A percentile compares a stretch with the other conserved stretches of the same genome.
Evolutionary conservation across 2,329 filamentous ascomycete species (phyloP).

Genomic region (Pseudodiploospora longispora): DNA sequence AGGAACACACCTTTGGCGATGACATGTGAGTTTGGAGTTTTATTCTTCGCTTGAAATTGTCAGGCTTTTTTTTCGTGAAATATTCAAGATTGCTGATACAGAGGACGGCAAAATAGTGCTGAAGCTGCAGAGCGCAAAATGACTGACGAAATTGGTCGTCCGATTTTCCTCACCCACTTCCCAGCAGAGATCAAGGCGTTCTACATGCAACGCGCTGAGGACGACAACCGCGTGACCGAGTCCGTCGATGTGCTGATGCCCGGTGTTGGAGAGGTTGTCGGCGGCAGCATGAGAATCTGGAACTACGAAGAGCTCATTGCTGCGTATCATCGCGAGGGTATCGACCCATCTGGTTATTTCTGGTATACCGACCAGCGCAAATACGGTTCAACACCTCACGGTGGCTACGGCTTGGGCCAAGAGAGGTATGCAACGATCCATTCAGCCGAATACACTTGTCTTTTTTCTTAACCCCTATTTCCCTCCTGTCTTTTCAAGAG

Average conservation of each 20-base stretch:
- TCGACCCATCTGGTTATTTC: constrained; percentile 78
- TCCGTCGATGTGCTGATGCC: constrained; percentile 80
- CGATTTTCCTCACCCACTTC: constrained; percentile 95
- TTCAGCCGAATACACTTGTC: not conserved
- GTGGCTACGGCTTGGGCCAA: constrained; percentile 83
- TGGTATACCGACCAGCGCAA: constrained; percentile 97
- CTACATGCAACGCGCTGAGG: constrained; percentile 86
- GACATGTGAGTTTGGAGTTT: constrained; percentile 51
- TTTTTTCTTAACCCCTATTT: not conserved
- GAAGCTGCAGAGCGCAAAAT: constrained; percentile 80
- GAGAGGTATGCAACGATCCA: constrained; percentile 46
- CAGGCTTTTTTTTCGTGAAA: not conserved
- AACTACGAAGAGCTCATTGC: constrained; percentile 79
- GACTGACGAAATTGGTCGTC: constrained; percentile 90
- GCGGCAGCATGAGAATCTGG: constrained; percentile 90
- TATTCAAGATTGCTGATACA: not conserved
- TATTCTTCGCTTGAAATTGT: not conserved
- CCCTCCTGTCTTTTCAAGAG: not conserved
- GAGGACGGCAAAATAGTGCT: not conserved
- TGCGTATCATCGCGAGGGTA: constrained; percentile 77
- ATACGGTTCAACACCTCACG: constrained; percentile 86
- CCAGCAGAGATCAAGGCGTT: constrained; percentile 94
- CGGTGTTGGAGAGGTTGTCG: constrained; percentile 90
- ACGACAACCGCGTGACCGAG: constrained; percentile 78
- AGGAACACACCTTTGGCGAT: constrained; percentile 83